A percentile compares a stretch with the other conserved stretches of the same genome.
Conservation (phyloP, 2,329 filamentous ascomycete genomes). For the Pyrenophora seminiperda region DNA sequence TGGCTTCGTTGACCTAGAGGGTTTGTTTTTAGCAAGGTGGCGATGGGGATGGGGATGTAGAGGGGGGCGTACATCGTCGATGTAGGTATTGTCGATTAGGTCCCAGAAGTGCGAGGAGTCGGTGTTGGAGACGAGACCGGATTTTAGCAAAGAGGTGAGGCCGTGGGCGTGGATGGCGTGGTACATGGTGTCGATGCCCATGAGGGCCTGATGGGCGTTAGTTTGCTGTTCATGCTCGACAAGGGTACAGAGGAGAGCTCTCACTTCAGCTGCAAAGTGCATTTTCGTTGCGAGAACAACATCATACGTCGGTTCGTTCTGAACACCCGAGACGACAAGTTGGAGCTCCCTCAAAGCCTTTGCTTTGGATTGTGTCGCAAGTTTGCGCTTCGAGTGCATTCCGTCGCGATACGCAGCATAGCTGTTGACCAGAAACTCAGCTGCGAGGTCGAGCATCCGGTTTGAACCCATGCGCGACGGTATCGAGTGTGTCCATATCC, state of each 20-base stretch:
- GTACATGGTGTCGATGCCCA: slow-evolving; percentile 34
- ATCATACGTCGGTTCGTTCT: slow-evolving; percentile 28
- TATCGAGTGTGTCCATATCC: slow-evolving; percentile 37
- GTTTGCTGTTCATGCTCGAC: too few species aligned
- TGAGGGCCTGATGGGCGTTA: slow-evolving; percentile 26
- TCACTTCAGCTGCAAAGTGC: slow-evolving; percentile 38
- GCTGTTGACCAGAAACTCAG: slow-evolving; percentile 34
- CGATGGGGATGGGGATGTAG: too few species aligned
- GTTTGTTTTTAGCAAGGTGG: too few species aligned
- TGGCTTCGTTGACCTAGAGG: slow-evolving; percentile 39
- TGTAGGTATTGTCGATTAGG: slow-evolving; percentile 41
- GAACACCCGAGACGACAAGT: slow-evolving; percentile 19
- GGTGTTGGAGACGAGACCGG: slow-evolving; percentile 23
- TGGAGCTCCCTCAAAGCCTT: slow-evolving; percentile 34
- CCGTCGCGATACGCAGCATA: slow-evolving; percentile 27
- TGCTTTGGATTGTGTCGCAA: slow-evolving; percentile 29
- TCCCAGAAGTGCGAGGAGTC: slow-evolving; percentile 40
- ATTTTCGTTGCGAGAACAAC: slow-evolving; percentile 36
- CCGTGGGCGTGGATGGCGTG: slow-evolving; percentile 38
- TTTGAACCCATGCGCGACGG: slow-evolving; percentile 35
- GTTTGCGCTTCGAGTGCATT: slow-evolving; percentile 26
- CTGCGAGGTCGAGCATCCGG: slow-evolving; percentile 33
- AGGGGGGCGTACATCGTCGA: slow-evolving; percentile 32
- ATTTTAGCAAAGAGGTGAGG: slow-evolving; percentile 34
- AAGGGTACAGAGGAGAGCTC: neutral